Base-by-base conservation (phyloP, 768 basidiomycete species). In the Trametes punicea region DNA sequence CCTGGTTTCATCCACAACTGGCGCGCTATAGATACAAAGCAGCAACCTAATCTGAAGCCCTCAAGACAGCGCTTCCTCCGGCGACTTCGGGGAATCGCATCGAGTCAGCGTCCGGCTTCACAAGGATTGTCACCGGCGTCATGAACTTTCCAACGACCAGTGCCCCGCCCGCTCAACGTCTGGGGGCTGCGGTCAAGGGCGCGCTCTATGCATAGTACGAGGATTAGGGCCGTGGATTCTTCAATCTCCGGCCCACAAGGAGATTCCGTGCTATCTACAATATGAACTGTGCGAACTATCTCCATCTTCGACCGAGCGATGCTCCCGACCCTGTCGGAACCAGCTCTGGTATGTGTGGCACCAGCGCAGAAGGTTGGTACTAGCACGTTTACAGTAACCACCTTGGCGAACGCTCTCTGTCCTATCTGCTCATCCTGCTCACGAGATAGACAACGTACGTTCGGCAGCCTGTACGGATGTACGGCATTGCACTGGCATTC, bases 11-110 rank as follows among this genome's bases (percentile, higher is more conserved):
- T 21, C 42, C 18, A 50, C 33, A 30, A 31, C 31, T 46, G 56
- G 36, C 56, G 56, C 56, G 56, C 34, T 46, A 34, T 23, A 57
- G 56, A 57, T 57, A 46, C 49, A 39, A 45, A 51, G 49, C 44
- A 39, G 7, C 56, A 57, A 57, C 56, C 44, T 36, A 57, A 57
- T 57, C 56, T 57, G 21, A 51, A 34, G 27, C 50, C 56, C 38
- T 57, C 49, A 46, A 31, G 20, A 16, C 25, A 31, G 31, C 47
- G 47, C 25, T 10, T 13, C 25, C n/a, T 13, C 18, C 21, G 5
- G 25, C 31, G 20, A 10, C n/a, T n/a, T 25, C 23, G 30, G 29
- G 51, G 13, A 21, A 6, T 27, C n/a, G 31, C 51, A 27, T 18
- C 27, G 42, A 46, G 52, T 39, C 52, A 39, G 18, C 20, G 16